Conservation (phyloP, 345 rosid genomes). For the Salix viminalis region DNA sequence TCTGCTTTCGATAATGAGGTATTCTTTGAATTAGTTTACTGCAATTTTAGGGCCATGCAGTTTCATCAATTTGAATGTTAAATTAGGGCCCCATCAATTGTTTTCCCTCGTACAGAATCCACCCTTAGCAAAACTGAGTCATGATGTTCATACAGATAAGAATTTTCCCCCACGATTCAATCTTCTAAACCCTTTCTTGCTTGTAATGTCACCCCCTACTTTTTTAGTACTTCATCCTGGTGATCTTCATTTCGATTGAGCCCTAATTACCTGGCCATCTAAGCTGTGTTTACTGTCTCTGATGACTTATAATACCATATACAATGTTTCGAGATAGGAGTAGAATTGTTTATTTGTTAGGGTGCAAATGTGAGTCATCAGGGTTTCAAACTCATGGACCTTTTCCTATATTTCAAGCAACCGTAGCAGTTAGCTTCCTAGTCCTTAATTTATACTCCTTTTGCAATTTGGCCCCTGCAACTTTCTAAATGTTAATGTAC, state of each 20-base stretch:
- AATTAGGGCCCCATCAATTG: background rate
- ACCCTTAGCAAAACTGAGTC: background rate
- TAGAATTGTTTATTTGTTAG: background rate
- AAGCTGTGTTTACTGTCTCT: background rate
- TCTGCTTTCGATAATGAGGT: slow-evolving; percentile 99
- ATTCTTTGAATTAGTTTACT: slow-evolving; percentile 11
- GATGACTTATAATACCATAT: background rate
- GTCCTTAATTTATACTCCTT: background rate
- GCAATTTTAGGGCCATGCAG: background rate
- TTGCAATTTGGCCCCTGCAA: background rate
- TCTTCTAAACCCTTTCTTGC: background rate
- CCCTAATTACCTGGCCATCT: background rate
- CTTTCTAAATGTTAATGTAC: slow-evolving; percentile 2
- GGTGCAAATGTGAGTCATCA: background rate
- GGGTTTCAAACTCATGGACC: background rate
- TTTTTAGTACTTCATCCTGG: background rate
- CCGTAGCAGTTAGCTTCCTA: background rate
- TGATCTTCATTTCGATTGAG: background rate
- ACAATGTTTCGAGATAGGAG: background rate
- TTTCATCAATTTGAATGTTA: background rate
- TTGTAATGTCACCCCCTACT: background rate
- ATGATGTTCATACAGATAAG: background rate
- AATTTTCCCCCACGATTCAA: background rate
- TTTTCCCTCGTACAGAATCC: background rate
- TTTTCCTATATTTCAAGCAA: background rate